Conservation (phyloP, 108 stramenopile species). For the Cyclotella sp. region DNA sequence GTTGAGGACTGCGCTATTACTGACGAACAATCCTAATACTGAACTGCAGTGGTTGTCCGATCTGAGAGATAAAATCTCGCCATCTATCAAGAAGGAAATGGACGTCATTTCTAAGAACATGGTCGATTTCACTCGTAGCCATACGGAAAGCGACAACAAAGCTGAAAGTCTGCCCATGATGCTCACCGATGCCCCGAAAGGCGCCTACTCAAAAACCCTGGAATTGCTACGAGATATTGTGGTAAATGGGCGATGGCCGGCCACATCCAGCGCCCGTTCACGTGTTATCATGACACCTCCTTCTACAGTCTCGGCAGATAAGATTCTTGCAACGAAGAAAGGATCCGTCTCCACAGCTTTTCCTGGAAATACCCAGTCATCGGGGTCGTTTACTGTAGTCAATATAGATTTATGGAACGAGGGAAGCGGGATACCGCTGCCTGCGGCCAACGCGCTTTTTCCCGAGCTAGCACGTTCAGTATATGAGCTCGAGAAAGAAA, state of each 20-base stretch:
- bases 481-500: conserved; percentile 77
- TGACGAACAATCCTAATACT: not conserved
- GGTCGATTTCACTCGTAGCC: not conserved
- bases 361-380: conserved; percentile 27
- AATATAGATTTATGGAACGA: conserved; percentile 49
- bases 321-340: conserved; percentile 32
- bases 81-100: conserved; percentile 20
- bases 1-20: conserved; percentile 18
- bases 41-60: conserved; percentile 54
- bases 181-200: conserved; percentile 21
- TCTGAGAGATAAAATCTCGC: conserved; percentile 36
- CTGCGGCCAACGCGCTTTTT: conserved; percentile 81
- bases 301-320: conserved; percentile 27
- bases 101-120: not conserved
- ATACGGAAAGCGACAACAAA: not conserved
- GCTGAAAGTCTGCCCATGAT: conserved; percentile 8
- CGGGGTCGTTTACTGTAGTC: conserved; percentile 78
- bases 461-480: conserved; percentile 90
- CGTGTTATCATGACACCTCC: conserved; percentile 54
- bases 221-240: conserved; percentile 53
- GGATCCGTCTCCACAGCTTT: conserved; percentile 31
- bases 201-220: conserved; percentile 33
- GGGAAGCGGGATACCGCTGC: conserved; percentile 39
- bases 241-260: conserved; percentile 61
- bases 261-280: conserved; percentile 70